phyloP scores from a whole-genome alignment of 192 early-diverging fungal genomes.

The Umbelopsis sp. region DNA sequence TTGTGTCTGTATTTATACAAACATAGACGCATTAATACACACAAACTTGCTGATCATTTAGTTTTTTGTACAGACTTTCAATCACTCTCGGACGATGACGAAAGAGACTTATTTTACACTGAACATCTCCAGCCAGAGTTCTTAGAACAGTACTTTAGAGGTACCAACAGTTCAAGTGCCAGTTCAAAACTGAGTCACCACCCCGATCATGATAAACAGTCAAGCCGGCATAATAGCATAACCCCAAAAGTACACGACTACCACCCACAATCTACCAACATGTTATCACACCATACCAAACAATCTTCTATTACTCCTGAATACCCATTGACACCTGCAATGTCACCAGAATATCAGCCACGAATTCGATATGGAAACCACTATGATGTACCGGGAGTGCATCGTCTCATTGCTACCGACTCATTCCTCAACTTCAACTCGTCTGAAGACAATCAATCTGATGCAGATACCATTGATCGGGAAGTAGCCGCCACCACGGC shows the following conservation, averaged over 20 bases:
- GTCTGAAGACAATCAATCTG: slow-evolving; percentile 19
- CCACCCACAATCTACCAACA: not conserved
- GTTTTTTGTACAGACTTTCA: not conserved
- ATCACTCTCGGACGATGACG: slow-evolving; percentile 1
- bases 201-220: not conserved
- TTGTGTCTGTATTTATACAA: not conserved
- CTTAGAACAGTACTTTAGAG: slow-evolving; percentile 5
- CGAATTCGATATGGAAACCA: slow-evolving; percentile 3
- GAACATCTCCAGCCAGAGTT: slow-evolving; percentile 9
- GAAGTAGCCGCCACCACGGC: slow-evolving; percentile 27
- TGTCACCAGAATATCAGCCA: slow-evolving; percentile 10
- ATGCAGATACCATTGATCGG: slow-evolving; percentile 26
- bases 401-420: slow-evolving; percentile 13
- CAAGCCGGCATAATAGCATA: not conserved
- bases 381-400: slow-evolving; percentile 6
- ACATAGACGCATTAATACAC: not conserved
- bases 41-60: not conserved
- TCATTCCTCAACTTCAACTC: slow-evolving; percentile 2
- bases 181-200: slow-evolving; percentile 3
- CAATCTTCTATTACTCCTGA: not conserved
- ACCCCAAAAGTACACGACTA: slow-evolving; percentile 8
- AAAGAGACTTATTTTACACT: slow-evolving; percentile 1
- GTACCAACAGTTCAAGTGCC: not conserved
- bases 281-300: not conserved
- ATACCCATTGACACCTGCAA: slow-evolving; percentile 25